phyloP scores from a whole-genome alignment of 495 filamentous ascomycete species.

The Penicillium argentinense region DNA sequence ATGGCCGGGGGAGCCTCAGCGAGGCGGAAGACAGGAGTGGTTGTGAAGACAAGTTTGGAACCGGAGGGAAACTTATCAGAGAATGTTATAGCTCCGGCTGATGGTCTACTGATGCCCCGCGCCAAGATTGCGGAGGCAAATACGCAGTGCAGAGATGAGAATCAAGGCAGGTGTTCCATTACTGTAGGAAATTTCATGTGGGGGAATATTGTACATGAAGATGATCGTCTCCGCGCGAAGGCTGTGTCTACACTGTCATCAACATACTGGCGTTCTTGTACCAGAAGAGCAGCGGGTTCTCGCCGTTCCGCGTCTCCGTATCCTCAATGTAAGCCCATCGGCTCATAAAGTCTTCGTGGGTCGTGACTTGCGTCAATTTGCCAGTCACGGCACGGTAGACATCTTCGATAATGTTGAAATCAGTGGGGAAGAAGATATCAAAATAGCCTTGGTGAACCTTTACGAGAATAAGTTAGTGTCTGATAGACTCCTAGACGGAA shows the following conservation, averaged over 20 bases:
- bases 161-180: too few relatives aligned
- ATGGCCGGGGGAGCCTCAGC: neutral
- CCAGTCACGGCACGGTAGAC: constrained; percentile 91
- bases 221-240: neutral
- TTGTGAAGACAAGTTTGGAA: too few relatives aligned
- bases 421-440: constrained; percentile 96
- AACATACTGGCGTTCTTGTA: constrained; percentile 92
- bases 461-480: neutral
- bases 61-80: too few relatives aligned
- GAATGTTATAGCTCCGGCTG: too few relatives aligned
- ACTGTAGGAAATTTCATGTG: too few relatives aligned
- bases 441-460: constrained; percentile 98
- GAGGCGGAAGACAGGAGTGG: neutral
- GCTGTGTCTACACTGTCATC: constrained; percentile 65
- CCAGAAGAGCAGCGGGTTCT: constrained; percentile 91
- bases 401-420: constrained; percentile 84
- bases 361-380: constrained; percentile 78
- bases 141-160: too few relatives aligned
- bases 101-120: too few relatives aligned
- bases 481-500: neutral
- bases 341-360: constrained; percentile 86
- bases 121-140: too few relatives aligned
- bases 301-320: constrained; percentile 82
- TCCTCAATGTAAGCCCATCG: constrained; percentile 89
- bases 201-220: neutral